Conservation (phyloP, 192 early-diverging fungal genomes). For the Chytriomyces hyalinus region DNA sequence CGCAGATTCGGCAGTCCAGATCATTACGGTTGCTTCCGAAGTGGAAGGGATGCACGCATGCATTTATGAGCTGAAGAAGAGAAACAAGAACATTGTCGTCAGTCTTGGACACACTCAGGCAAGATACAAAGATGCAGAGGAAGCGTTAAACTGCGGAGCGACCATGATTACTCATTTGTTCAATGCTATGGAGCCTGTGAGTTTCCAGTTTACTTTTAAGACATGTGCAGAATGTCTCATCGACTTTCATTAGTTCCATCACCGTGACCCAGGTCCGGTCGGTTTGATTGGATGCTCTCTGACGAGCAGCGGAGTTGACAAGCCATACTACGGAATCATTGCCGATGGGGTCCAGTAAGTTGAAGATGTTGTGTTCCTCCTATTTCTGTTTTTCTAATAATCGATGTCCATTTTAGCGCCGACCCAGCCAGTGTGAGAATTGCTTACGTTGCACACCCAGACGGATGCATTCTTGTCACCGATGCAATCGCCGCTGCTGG, state of each 20-base stretch:
- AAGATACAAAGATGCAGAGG: constrained; percentile 24
- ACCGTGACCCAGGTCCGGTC: constrained; percentile 83
- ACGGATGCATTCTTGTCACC: constrained; percentile 78
- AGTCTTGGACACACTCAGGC: constrained; percentile 56
- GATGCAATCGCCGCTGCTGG: constrained; percentile 82
- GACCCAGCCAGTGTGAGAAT: constrained; percentile 60
- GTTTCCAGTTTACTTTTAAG: constrained; percentile 20
- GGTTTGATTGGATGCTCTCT: constrained; percentile 68
- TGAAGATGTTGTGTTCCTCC: constrained; percentile 52
- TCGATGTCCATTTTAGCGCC: not conserved
- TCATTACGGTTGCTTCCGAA: constrained; percentile 82
- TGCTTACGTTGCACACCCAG: constrained; percentile 80
- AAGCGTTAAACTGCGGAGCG: constrained; percentile 42
- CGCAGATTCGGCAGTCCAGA: constrained; percentile 53
- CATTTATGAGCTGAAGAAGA: constrained; percentile 67
- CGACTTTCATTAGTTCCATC: constrained; percentile 67
- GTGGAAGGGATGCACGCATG: constrained; percentile 71
- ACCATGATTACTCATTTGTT: constrained; percentile 82
- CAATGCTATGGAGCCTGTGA: constrained; percentile 76
- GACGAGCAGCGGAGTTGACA: constrained; percentile 32
- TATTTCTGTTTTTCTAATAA: constrained; percentile 50
- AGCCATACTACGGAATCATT: constrained; percentile 84
- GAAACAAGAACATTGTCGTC: constrained; percentile 63
- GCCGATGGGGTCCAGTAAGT: constrained; percentile 80
- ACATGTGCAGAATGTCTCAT: not conserved